These are phyloP conservation scores for Diplogelasinospora grovesii DNA, from an alignment of 495 filamentous ascomycete genomes.

Conservation along the genomic window DNA sequence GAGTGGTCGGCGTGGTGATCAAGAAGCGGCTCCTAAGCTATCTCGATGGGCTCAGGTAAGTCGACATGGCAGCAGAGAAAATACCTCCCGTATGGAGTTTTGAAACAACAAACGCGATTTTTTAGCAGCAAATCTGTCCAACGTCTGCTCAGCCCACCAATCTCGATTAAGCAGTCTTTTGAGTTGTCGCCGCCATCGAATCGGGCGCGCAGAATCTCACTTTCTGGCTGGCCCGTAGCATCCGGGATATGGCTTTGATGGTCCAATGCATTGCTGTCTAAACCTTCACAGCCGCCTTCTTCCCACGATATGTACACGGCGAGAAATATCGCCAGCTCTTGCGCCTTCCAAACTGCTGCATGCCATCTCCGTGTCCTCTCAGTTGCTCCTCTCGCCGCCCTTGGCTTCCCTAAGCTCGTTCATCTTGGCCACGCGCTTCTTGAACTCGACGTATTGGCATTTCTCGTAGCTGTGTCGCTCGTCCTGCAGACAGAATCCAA, in stretches of 20 bases:
- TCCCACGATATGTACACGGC: conserved; percentile 12
- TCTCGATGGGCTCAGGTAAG: conserved; percentile 28
- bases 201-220: no score
- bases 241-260: no score
- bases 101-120: no score
- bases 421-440: conserved; percentile 98
- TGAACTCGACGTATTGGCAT: conserved; percentile 98
- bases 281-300: background rate
- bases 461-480: conserved; percentile 98
- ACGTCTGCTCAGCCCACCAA: no score
- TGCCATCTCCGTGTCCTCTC: conserved; percentile 16
- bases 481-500: conserved; percentile 48
- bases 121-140: no score
- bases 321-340: conserved; percentile 2
- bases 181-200: no score
- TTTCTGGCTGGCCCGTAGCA: no score
- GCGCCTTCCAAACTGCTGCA: no score
- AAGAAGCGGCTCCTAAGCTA: conserved; percentile 32
- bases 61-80: no score
- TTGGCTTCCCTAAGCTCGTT: conserved; percentile 86
- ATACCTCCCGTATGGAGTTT: no score
- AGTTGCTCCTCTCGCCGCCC: conserved; percentile 84
- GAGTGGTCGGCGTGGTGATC: conserved; percentile 34
- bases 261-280: conserved; percentile 10
- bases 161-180: no score